Conservation (phyloP, 345 rosid species). For the Clarkia xantiana region DNA sequence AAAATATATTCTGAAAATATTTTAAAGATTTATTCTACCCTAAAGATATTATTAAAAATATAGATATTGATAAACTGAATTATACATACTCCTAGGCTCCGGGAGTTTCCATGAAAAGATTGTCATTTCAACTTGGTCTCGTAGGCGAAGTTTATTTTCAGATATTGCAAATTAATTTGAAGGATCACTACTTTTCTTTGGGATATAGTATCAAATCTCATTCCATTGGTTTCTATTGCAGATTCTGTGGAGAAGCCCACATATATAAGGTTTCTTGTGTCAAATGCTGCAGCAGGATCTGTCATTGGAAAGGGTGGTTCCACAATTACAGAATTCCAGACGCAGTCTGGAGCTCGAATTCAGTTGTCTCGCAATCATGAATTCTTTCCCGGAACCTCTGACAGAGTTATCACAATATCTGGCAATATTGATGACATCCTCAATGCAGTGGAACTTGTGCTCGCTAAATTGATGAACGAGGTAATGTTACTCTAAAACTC, state of each 20-base stretch:
- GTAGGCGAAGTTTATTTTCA: too few relatives aligned
- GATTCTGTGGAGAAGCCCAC: slow-evolving; percentile 72
- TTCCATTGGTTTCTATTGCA: slow-evolving; percentile 11
- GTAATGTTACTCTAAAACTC: slow-evolving; percentile 21
- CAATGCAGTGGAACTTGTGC: slow-evolving; percentile 75
- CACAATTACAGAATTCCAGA: slow-evolving; percentile 89
- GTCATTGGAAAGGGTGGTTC: slow-evolving; percentile 98
- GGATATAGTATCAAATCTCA: background rate
- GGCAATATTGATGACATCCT: slow-evolving; percentile 65
- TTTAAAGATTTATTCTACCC: too few relatives aligned
- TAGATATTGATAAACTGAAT: too few relatives aligned
- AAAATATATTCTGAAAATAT: too few relatives aligned
- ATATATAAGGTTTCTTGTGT: slow-evolving; percentile 74
- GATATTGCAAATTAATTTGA: too few relatives aligned
- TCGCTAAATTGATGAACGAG: slow-evolving; percentile 76
- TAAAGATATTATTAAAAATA: too few relatives aligned
- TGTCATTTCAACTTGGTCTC: too few relatives aligned
- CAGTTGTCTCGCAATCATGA: slow-evolving; percentile 92
- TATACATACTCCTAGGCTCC: too few relatives aligned
- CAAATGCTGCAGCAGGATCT: slow-evolving; percentile 98
- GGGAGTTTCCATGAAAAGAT: too few relatives aligned
- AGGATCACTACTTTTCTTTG: too few relatives aligned
- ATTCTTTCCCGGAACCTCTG: slow-evolving; percentile 89
- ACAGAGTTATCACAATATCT: slow-evolving; percentile 81
- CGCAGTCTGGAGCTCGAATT: slow-evolving; percentile 87